Evolutionary conservation across 2,329 filamentous ascomycete genomes (phyloP), one percentile per base, ranked within the genome.

Genomic region (Hortaea werneckii): DNA sequence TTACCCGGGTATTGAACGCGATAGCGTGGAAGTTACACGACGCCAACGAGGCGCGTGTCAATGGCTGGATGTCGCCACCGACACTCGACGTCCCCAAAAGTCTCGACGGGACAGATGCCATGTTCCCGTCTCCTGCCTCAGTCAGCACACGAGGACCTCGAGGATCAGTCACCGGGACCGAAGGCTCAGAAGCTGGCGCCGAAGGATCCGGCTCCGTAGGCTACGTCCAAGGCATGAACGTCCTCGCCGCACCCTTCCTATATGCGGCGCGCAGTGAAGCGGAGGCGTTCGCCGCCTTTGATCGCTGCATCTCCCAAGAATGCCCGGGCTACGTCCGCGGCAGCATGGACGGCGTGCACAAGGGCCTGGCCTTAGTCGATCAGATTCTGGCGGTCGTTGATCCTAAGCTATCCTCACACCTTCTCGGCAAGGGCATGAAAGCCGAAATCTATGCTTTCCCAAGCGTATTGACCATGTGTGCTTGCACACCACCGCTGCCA

Each of bases 211-310:
- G 83, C 87, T 56, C 78, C 8, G 87, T 88, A 29, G 89, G 86
- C 37, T 98, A 98, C 58, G 90, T 98, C 2, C 92, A 98, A 67
- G 92, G 92, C 54, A 96, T 98, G 90, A 98, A 98, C 63, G 92
- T 98, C 37, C 78, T 98, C 11, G 90, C 89, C 7, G 92, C 92
- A 1, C 92, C 92, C 0, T 95, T 98, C 61, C 74, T 98, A 40
- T 98, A 98, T 64, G 88, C 87, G 5, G 89, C 92, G 1, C 82
- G 88, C 47, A 95, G 87, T 64, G 92, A 98, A 68, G 84, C 89
- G 5, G 89, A 98, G 68, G 92, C 92, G 2, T 98, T 94, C 58
- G 83, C 87, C 5, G 83, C 88, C 1, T 95, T 98, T 58, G 82
- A 94, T 62, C 82, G 81, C 38, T 83, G 95, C 52, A 80, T 98